A percentile compares a stretch with the other conserved stretches of the same genome.
Conservation (phyloP, 208 protist genomes). For the Trypanosoma caninum region DNA sequence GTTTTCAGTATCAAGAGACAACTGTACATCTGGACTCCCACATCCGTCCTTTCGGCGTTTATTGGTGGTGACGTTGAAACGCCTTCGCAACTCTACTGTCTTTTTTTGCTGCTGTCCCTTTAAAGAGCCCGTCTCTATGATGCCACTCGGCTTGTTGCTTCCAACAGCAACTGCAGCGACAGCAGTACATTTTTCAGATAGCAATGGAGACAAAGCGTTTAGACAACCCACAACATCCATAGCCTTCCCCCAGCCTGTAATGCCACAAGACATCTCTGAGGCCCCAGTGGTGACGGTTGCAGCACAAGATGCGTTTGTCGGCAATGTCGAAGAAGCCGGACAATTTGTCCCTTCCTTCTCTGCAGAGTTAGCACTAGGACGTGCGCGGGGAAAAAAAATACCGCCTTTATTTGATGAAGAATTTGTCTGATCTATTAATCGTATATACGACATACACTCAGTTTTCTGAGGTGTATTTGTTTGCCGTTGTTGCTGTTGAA, state of each 20-base stretch:
- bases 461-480: neutral
- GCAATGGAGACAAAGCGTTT: neutral
- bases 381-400: constrained; percentile 1
- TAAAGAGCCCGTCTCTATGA: neutral
- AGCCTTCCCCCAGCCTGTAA: constrained; percentile 24
- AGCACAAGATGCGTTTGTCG: neutral
- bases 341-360: neutral
- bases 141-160: constrained; percentile 3
- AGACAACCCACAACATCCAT: neutral
- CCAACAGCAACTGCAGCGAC: no score
- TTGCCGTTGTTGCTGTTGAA: neutral
- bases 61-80: neutral
- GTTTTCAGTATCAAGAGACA: constrained; percentile 11
- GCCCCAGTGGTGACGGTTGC: neutral
- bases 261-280: constrained; percentile 13
- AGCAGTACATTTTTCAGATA: no score
- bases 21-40: constrained; percentile 1
- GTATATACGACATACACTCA: constrained; percentile 13
- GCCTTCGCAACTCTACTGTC: constrained; percentile 5
- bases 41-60: constrained; percentile 9
- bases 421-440: constrained; percentile 15
- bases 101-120: constrained; percentile 13
- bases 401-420: neutral
- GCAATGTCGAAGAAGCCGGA: neutral
- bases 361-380: neutral